phyloP scores from a whole-genome alignment of 2,329 filamentous ascomycete species.

The Aspergillus jensenii region DNA sequence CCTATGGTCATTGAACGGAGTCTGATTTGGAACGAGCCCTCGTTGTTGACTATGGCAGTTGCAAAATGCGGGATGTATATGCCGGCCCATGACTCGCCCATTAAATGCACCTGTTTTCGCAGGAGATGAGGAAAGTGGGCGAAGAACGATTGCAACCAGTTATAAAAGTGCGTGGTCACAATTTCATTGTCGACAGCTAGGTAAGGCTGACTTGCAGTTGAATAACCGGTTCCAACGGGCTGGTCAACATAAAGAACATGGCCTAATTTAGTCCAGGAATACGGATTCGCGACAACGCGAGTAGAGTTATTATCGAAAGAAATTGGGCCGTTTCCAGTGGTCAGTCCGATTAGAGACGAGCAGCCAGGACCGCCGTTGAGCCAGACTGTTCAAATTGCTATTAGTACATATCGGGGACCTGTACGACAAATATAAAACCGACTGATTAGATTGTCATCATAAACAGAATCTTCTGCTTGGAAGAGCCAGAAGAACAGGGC shows the following conservation, averaged over 20 bases:
- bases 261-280: conserved; percentile 34
- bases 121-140: conserved; percentile 30
- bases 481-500: conserved; percentile 41
- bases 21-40: conserved; percentile 27
- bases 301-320: conserved; percentile 21
- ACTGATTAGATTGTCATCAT: conserved; percentile 38
- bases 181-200: conserved; percentile 27
- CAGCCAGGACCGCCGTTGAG: conserved; percentile 39
- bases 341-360: conserved; percentile 33
- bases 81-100: conserved; percentile 41
- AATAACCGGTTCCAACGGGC: conserved; percentile 37
- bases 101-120: conserved; percentile 34
- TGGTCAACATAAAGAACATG: conserved; percentile 40
- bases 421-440: conserved; percentile 9
- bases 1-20: conserved; percentile 38
- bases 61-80: conserved; percentile 41
- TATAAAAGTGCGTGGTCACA: conserved; percentile 31
- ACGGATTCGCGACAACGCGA: conserved; percentile 21
- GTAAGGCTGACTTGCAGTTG: conserved; percentile 30
- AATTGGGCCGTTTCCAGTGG: conserved; percentile 15
- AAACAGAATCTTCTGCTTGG: conserved; percentile 27
- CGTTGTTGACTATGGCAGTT: conserved; percentile 29
- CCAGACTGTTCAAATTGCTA: conserved; percentile 34
- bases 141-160: conserved; percentile 34
- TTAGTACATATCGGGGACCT: conserved; percentile 10